These are phyloP conservation scores for Colletotrichum lentis DNA, from an alignment of 2,329 filamentous ascomycete genomes.

Conservation along the genomic window DNA sequence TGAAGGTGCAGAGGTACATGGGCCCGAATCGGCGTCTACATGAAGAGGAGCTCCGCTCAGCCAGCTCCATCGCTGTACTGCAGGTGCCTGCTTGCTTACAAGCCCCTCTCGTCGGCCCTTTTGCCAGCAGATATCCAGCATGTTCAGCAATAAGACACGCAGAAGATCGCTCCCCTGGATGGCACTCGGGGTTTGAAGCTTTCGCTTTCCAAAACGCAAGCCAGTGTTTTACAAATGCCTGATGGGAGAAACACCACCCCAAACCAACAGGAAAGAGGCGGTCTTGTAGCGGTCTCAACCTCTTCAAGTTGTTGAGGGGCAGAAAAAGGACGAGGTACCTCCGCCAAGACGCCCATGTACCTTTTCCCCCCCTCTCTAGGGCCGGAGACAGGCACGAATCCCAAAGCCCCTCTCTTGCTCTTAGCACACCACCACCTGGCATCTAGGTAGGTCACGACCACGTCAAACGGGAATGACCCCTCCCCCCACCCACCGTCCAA, in stretches of 20 bases:
- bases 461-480: conserved; percentile 34
- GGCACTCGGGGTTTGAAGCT: neutral
- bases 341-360: neutral
- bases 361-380: neutral
- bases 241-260: conserved; percentile 2
- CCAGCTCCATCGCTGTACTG: conserved; percentile 8
- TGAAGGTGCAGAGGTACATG: conserved; percentile 8
- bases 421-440: neutral
- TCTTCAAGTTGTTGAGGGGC: conserved; percentile 17
- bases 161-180: neutral
- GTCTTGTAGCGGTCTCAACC: conserved; percentile 14
- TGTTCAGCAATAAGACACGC: neutral
- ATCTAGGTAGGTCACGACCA: neutral
- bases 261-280: neutral
- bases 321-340: conserved; percentile 13
- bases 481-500: conserved; percentile 32
- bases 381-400: neutral
- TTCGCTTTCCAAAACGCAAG: neutral
- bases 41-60: conserved; percentile 20
- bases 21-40: conserved; percentile 8
- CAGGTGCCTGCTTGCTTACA: no score
- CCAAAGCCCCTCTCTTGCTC: conserved; percentile 20
- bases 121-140: neutral
- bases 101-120: neutral
- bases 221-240: conserved; percentile 1